Evolutionary conservation across 768 basidiomycete genomes (phyloP).

Genomic region (Naganishia vishniacii): DNA sequence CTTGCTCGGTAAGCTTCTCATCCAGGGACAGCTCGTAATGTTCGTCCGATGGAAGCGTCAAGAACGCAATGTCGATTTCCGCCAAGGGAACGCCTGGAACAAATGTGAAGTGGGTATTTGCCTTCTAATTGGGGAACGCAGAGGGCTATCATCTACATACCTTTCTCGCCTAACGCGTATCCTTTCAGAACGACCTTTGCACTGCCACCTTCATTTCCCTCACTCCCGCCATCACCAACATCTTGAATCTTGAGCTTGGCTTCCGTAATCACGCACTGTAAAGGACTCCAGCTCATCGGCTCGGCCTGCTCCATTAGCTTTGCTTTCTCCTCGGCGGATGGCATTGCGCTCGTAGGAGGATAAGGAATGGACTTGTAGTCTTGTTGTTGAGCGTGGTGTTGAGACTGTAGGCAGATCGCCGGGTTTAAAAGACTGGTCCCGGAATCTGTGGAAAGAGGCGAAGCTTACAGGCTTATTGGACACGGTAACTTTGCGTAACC

Average conservation of each 20-base stretch:
- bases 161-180: conserved; percentile 24
- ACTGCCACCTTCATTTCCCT: conserved; percentile 2
- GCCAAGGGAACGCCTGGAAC: conserved; percentile 56
- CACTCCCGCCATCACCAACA: background rate
- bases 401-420: conserved; percentile 52
- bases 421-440: background rate
- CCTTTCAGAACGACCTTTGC: background rate
- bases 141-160: no score
- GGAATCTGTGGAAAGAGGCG: background rate
- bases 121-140: no score
- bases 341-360: conserved; percentile 39
- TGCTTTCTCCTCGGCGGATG: conserved; percentile 7
- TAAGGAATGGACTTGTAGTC: conserved; percentile 66
- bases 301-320: background rate
- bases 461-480: conserved; percentile 10
- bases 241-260: conserved; percentile 1
- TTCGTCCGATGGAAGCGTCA: background rate
- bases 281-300: conserved; percentile 19
- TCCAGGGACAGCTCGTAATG: conserved; percentile 55
- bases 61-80: background rate
- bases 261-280: conserved; percentile 18
- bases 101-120: no score
- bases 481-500: conserved; percentile 28
- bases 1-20: conserved; percentile 53
- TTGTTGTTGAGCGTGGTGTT: conserved; percentile 66